These are phyloP conservation scores for Lanzia echinophila DNA, from an alignment of 2,329 filamentous ascomycete genomes.

Conservation along the genomic window DNA sequence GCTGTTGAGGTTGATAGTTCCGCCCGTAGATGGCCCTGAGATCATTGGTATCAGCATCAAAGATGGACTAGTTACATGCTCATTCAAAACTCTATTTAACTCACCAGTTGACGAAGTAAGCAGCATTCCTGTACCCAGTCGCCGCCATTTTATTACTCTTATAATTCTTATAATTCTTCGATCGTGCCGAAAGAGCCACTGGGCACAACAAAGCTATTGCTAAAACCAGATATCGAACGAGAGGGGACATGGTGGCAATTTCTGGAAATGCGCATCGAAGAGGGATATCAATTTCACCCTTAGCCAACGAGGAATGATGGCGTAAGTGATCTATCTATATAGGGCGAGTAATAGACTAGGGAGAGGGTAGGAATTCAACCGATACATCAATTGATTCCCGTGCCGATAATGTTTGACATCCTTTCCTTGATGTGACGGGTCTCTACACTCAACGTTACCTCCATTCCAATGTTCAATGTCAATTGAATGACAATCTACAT, in stretches of 20 bases:
- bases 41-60: background rate
- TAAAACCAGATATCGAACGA: background rate
- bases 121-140: slow-evolving; percentile 15
- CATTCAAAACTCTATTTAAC: no score
- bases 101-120: slow-evolving; percentile 33
- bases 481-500: no score
- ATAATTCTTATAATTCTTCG: background rate
- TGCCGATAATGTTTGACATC: no score
- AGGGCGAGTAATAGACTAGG: no score
- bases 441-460: background rate
- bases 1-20: slow-evolving; percentile 63
- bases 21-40: slow-evolving; percentile 65
- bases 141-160: background rate
- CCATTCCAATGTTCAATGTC: no score
- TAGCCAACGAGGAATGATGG: no score
- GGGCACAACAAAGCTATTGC: background rate
- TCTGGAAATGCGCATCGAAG: background rate
- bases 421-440: no score
- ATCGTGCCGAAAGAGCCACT: background rate
- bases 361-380: no score
- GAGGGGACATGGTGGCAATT: background rate
- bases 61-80: background rate
- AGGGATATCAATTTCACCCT: no score
- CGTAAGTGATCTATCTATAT: no score
- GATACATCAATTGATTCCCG: no score